Evolutionary conservation across 2,329 filamentous ascomycete species (phyloP), one percentile per base, ranked within the genome.

Genomic region (Penicillium sp.): DNA sequence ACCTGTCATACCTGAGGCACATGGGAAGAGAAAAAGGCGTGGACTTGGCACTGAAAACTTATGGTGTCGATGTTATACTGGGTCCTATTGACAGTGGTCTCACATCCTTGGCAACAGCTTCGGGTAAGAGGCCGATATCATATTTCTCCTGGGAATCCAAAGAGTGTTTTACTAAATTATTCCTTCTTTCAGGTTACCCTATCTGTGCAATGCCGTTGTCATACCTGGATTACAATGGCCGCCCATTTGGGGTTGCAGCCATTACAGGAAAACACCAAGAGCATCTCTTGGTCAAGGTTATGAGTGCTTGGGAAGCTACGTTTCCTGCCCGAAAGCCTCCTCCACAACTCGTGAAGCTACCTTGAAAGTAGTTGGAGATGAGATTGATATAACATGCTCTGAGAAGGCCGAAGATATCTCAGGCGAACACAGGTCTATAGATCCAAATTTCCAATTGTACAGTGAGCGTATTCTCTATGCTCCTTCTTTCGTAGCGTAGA

Each of bases 231-330:
- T 60, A 49, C 44, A 62, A 62, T 31, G 57, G 53, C 11, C 52
- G 60, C 4, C 54, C 60, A 3, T 59, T 60, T 54, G 57, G 57
- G 13, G 48, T 61, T 31, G 52, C 59, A 44, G 56, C 56, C 21
- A 56, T 61, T 8, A 39, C 59, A 16, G 26, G 56, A 13, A 49
- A 42, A 35, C 39, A 56, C 14, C 54, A 61, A 33, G 59, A 61
- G 29, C 50, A 51, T 13, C 31, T 61, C 7, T 16, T 61, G 26
- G 52, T 61, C 5, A 45, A 61, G 21, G 53, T 59, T 13, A 58
- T 59, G 56, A 61, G 59, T 42, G 59, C 56, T 6, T 61, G 59
- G 59, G 59, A 59, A 48, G 54, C 59, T n/a, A 59, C 54, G 2
- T 53, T 59, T 16, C 56, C 59, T 48, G 24, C 47, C 5, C 54